phyloP scores from a whole-genome alignment of 345 rosid genomes.

The Rhodamnia argentea region DNA sequence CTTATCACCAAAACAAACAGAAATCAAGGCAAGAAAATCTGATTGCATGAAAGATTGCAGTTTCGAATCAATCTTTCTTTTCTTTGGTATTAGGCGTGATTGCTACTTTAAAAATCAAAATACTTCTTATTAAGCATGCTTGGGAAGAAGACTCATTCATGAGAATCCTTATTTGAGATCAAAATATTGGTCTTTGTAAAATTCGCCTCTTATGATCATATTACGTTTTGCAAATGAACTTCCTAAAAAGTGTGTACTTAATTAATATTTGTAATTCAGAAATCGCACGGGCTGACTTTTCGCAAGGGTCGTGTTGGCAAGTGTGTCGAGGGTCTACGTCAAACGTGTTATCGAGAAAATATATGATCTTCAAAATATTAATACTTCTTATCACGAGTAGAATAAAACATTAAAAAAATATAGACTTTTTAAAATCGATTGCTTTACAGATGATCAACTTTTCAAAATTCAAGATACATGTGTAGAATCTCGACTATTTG shows the following conservation, averaged over 20 bases:
- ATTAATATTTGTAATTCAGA: too few relatives aligned
- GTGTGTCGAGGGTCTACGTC: too few relatives aligned
- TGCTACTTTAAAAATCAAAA: not conserved
- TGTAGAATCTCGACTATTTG: not conserved
- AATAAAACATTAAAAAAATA: not conserved
- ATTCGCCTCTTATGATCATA: not conserved
- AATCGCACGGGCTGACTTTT: too few relatives aligned
- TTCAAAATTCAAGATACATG: not conserved
- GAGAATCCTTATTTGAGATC: too few relatives aligned
- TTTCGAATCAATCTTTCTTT: not conserved
- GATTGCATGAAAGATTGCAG: not conserved
- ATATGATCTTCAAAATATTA: rapidly evolving
- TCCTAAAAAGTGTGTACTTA: too few relatives aligned
- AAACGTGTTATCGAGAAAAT: rapidly evolving
- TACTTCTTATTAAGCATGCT: not conserved
- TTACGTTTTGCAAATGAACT: not conserved
- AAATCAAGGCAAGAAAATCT: not conserved
- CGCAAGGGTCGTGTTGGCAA: too few relatives aligned
- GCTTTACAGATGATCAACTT: too few relatives aligned
- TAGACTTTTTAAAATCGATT: rapidly evolving
- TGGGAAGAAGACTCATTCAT: not conserved
- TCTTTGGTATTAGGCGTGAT: not conserved
- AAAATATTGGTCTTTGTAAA: too few relatives aligned
- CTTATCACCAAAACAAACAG: not conserved
- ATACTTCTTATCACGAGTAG: rapidly evolving